Percentiles rank a stretch among this genome's conserved stretches.
These are phyloP conservation scores for Rhizopus sp. DNA, from an alignment of 371 early-diverging fungal species.

Conservation along the genomic window DNA sequence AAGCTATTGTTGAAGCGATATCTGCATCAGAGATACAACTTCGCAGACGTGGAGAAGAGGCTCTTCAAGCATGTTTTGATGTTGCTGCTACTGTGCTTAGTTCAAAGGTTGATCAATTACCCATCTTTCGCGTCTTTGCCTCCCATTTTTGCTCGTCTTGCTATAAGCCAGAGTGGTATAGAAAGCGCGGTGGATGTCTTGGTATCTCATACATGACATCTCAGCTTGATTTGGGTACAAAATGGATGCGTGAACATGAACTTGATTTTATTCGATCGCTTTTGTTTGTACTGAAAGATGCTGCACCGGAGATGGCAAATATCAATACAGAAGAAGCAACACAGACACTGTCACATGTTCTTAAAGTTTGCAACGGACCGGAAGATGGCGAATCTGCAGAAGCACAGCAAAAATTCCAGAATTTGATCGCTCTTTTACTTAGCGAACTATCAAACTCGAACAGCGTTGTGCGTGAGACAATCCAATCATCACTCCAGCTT, in stretches of 20 bases:
- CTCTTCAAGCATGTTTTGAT: slow-evolving; percentile 65
- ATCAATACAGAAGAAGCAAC: slow-evolving; percentile 77
- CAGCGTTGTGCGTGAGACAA: slow-evolving; percentile 84
- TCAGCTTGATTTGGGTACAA: slow-evolving; percentile 78
- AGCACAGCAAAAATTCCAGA: slow-evolving; percentile 61
- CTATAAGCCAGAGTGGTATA: slow-evolving; percentile 83
- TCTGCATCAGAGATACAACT: slow-evolving; percentile 66
- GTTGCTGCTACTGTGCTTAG: slow-evolving; percentile 60
- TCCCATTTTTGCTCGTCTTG: slow-evolving; percentile 83
- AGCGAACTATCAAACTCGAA: slow-evolving; percentile 95
- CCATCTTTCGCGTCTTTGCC: slow-evolving; percentile 78
- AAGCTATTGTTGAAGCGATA: slow-evolving; percentile 79
- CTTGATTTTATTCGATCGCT: slow-evolving; percentile 91
- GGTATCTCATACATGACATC: slow-evolving; percentile 86
- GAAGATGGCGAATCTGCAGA: slow-evolving; percentile 61
- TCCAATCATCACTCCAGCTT: slow-evolving; percentile 80
- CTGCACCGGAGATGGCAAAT: slow-evolving; percentile 78
- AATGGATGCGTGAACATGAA: slow-evolving; percentile 92
- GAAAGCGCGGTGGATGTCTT: slow-evolving; percentile 88
- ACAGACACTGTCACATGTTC: slow-evolving; percentile 73
- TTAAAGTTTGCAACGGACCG: slow-evolving; percentile 82
- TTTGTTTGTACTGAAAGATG: slow-evolving; percentile 93
- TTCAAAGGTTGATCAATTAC: slow-evolving; percentile 64
- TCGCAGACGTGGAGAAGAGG: slow-evolving; percentile 66
- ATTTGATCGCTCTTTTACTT: slow-evolving; percentile 79